These are phyloP conservation scores for Delonix regia DNA, from an alignment of 306 rosid genomes.

Conservation along the genomic window DNA sequence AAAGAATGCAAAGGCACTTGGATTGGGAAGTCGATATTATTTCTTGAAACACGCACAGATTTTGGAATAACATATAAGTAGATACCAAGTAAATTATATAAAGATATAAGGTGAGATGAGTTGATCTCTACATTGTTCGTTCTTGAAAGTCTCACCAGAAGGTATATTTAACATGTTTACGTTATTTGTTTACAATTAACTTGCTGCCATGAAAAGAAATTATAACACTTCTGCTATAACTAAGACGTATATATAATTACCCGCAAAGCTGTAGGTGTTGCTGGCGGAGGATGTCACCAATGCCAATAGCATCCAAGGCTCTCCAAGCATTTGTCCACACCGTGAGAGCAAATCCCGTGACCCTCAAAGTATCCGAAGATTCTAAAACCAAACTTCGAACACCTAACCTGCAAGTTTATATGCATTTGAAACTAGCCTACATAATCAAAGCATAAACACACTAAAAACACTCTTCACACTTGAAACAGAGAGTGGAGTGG, in stretches of 20 bases:
- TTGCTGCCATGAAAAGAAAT: neutral
- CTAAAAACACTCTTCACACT: neutral
- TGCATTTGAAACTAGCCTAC: neutral
- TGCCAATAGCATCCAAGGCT: slow-evolving; percentile 71
- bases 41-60: too few relatives aligned
- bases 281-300: slow-evolving; percentile 55
- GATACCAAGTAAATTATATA: too few relatives aligned
- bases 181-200: too few relatives aligned
- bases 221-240: neutral
- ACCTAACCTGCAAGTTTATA: slow-evolving; percentile 45
- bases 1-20: neutral
- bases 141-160: too few relatives aligned
- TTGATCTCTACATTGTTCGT: too few relatives aligned
- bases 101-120: too few relatives aligned
- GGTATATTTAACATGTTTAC: too few relatives aligned
- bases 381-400: slow-evolving; percentile 72
- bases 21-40: neutral
- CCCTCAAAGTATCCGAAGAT: slow-evolving; percentile 60
- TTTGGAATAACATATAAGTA: too few relatives aligned
- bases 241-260: slow-evolving; percentile 27
- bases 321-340: slow-evolving; percentile 78
- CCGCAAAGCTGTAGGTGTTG: slow-evolving; percentile 49
- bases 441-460: neutral
- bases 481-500: neutral
- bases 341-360: slow-evolving; percentile 61